Evolutionary conservation across 2,329 filamentous ascomycete genomes (phyloP).

Genomic region (Purpureocillium lavendulum): DNA sequence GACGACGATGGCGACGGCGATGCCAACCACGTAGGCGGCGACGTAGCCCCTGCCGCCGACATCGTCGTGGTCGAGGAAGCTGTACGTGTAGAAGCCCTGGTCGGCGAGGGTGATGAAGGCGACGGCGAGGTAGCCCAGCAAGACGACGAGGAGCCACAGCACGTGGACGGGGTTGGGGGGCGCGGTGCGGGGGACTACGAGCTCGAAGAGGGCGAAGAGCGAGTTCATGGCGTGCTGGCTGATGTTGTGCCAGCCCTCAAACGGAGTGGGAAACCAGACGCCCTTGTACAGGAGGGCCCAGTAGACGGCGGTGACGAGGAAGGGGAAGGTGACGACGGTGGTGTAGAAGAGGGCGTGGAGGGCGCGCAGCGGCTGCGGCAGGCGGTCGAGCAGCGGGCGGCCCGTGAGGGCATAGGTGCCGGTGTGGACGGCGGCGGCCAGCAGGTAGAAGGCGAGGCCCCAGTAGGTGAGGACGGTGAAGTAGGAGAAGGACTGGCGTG

Average conservation of each 20-base stretch:
- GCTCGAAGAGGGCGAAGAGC: slow-evolving; percentile 66
- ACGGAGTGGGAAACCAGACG: slow-evolving; percentile 41
- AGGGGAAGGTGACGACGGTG: slow-evolving; percentile 53
- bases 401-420: slow-evolving; percentile 52
- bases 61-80: slow-evolving; percentile 62
- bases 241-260: slow-evolving; percentile 55
- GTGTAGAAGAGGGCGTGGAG: slow-evolving; percentile 59
- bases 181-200: slow-evolving; percentile 57
- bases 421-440: slow-evolving; percentile 60
- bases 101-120: slow-evolving; percentile 66
- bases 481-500: slow-evolving; percentile 61
- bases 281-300: slow-evolving; percentile 53
- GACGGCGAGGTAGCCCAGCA: slow-evolving; percentile 63
- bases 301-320: slow-evolving; percentile 64
- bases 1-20: slow-evolving; percentile 42
- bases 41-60: slow-evolving; percentile 39
- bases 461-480: slow-evolving; percentile 80
- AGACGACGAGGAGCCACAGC: slow-evolving; percentile 58
- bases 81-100: slow-evolving; percentile 68
- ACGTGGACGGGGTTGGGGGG: slow-evolving; percentile 55
- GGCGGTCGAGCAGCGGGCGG: slow-evolving; percentile 45
- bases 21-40: slow-evolving; percentile 55
- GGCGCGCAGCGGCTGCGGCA: slow-evolving; percentile 54
- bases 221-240: slow-evolving; percentile 71
- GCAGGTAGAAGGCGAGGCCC: slow-evolving; percentile 74